Evolutionary conservation across 2,329 filamentous ascomycete species (phyloP).

Genomic region (Conoideocrella luteorostrata): DNA sequence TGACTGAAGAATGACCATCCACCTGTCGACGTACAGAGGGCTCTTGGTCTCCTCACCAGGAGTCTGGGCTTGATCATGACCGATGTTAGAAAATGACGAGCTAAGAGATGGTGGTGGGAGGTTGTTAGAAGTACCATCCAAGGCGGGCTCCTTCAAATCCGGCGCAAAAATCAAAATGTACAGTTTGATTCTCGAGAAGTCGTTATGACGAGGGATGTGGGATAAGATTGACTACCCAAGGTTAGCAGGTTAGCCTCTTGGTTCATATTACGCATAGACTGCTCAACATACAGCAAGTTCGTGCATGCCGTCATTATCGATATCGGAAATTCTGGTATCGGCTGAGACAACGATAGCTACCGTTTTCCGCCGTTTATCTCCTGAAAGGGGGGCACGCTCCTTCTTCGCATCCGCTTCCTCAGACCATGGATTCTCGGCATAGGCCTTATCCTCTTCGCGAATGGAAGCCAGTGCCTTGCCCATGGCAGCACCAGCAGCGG

Average conservation of each 20-base stretch:
- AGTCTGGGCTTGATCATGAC: conserved; percentile 62
- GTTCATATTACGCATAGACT: too few species aligned
- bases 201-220: conserved; percentile 72
- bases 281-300: conserved; percentile 70
- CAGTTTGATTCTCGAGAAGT: conserved; percentile 67
- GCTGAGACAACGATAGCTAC: conserved; percentile 88
- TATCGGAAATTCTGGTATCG: conserved; percentile 53
- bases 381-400: conserved; percentile 32
- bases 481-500: conserved; percentile 74
- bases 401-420: conserved; percentile 74
- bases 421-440: conserved; percentile 83
- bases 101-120: conserved; percentile 58
- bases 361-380: conserved; percentile 57
- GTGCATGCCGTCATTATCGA: conserved; percentile 55
- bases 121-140: conserved; percentile 46
- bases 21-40: conserved; percentile 39
- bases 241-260: conserved; percentile 12
- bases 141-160: conserved; percentile 59
- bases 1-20: background rate
- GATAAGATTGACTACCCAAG: conserved; percentile 90
- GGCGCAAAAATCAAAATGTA: conserved; percentile 90
- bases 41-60: conserved; percentile 58
- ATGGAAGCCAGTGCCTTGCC: conserved; percentile 79
- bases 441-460: conserved; percentile 76
- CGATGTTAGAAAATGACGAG: conserved; percentile 87